phyloP scores from a whole-genome alignment of 768 basidiomycete species.

The Kwoniella dendrophila region DNA sequence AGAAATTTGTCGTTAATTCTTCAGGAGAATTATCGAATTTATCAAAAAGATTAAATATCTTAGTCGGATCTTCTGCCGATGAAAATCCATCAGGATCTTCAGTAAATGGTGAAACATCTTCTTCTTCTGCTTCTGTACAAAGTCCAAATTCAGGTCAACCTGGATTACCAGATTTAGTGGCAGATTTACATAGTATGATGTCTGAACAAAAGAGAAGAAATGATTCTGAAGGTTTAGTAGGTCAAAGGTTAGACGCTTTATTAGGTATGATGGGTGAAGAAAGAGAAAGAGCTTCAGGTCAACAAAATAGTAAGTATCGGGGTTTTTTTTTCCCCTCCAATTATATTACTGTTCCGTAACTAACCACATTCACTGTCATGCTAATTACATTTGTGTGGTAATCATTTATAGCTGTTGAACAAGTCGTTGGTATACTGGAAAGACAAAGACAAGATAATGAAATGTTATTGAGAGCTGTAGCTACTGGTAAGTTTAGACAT shows the following conservation, averaged over 20 bases:
- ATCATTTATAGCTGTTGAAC: conserved; percentile 40
- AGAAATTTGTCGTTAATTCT: conserved; percentile 76
- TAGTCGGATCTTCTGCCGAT: conserved; percentile 58
- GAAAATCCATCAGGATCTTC: neutral
- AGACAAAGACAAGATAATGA: conserved; percentile 75
- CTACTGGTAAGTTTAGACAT: conserved; percentile 61
- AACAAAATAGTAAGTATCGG: conserved; percentile 41
- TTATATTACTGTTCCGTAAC: neutral
- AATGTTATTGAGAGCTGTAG: conserved; percentile 66
- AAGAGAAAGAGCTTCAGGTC: conserved; percentile 47
- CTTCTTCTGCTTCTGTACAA: neutral
- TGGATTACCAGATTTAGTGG: conserved; percentile 48
- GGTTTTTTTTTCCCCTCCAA: neutral
- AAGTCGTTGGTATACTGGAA: conserved; percentile 61
- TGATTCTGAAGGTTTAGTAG: conserved; percentile 66
- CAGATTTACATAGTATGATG: conserved; percentile 59
- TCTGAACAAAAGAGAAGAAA: conserved; percentile 51
- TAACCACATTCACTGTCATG: neutral
- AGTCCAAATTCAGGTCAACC: conserved; percentile 4
- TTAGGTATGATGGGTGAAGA: conserved; percentile 51
- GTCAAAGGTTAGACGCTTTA: conserved; percentile 49
- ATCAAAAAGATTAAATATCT: conserved; percentile 64
- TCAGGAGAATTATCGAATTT: conserved; percentile 70
- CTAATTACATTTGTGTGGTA: no score
- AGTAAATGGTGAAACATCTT: neutral